Conservation (phyloP, 2,329 filamentous ascomycete genomes). For the Lachnellula subtilissima region DNA sequence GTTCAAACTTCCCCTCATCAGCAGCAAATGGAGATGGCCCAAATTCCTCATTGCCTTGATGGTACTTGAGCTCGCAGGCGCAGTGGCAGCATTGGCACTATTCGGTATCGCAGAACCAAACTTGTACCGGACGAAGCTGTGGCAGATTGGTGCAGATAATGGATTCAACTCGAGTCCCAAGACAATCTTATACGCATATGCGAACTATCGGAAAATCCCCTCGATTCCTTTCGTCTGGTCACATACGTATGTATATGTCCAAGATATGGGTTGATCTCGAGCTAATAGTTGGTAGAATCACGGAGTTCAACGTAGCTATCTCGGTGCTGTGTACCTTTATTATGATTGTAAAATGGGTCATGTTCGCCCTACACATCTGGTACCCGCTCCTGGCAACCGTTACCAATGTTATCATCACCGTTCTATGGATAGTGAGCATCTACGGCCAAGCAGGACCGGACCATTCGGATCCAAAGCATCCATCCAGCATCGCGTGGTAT, state of each 20-base stretch:
- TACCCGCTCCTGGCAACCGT: conserved; percentile 59
- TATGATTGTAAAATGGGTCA: conserved; percentile 64
- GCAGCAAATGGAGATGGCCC: conserved; percentile 42
- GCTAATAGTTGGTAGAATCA: conserved; percentile 50
- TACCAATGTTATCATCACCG: conserved; percentile 52
- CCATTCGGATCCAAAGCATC: conserved; percentile 59
- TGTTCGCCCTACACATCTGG: conserved; percentile 67
- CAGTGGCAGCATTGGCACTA: conserved; percentile 62
- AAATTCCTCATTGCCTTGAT: conserved; percentile 50
- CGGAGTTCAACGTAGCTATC: conserved; percentile 71
- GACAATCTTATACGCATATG: conserved; percentile 66
- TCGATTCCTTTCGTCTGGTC: conserved; percentile 69
- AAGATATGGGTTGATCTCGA: neutral
- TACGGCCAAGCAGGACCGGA: conserved; percentile 71
- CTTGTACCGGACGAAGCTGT: conserved; percentile 66
- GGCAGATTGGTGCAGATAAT: conserved; percentile 65
- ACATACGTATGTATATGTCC: conserved; percentile 51
- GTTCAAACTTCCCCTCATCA: conserved; percentile 10
- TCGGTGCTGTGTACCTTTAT: conserved; percentile 73
- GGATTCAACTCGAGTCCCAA: conserved; percentile 71
- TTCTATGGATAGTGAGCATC: conserved; percentile 60
- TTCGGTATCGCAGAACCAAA: conserved; percentile 71
- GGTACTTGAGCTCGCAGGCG: conserved; percentile 59
- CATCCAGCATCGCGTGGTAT: conserved; percentile 67
- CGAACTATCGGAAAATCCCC: conserved; percentile 62